Conservation (phyloP, 768 basidiomycete genomes). For the Kwoniella sp. region DNA sequence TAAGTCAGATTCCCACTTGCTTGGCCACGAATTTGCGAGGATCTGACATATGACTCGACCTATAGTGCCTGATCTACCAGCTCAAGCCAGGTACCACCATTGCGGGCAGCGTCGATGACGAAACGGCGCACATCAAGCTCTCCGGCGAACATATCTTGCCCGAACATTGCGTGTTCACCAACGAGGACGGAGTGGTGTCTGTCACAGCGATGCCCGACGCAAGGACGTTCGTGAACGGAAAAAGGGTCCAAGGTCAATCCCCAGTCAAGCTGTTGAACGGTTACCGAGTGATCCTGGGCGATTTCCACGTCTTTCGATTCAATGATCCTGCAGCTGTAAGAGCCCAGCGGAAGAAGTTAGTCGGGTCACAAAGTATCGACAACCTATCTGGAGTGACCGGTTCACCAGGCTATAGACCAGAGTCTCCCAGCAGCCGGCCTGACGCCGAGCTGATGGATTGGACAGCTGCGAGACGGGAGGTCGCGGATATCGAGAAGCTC, state of each 20-base stretch:
- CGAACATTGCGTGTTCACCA: conserved; percentile 91
- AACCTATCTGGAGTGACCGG: conserved; percentile 22
- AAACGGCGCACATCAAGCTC: conserved; percentile 80
- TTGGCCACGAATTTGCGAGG: background rate
- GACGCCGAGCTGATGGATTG: conserved; percentile 67
- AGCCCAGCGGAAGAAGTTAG: conserved; percentile 39
- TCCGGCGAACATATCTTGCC: conserved; percentile 89
- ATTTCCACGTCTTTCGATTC: conserved; percentile 96
- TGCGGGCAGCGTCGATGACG: conserved; percentile 81
- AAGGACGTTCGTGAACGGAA: conserved; percentile 83
- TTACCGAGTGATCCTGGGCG: conserved; percentile 94
- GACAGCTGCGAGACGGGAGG: conserved; percentile 95
- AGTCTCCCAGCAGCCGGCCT: conserved; percentile 27
- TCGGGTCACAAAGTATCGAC: conserved; percentile 34
- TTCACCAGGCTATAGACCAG: conserved; percentile 26
- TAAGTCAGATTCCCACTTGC: conserved; percentile 46
- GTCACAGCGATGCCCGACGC: conserved; percentile 77
- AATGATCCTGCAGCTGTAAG: conserved; percentile 58
- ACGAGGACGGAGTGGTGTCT: conserved; percentile 78
- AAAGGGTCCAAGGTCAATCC: conserved; percentile 74
- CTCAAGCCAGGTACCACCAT: conserved; percentile 81
- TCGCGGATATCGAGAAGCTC: conserved; percentile 86
- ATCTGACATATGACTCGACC: background rate
- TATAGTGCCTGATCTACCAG: conserved; percentile 63
- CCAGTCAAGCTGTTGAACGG: conserved; percentile 87